phyloP scores from a whole-genome alignment of 345 rosid genomes.

The Lenwebbia sp. region DNA sequence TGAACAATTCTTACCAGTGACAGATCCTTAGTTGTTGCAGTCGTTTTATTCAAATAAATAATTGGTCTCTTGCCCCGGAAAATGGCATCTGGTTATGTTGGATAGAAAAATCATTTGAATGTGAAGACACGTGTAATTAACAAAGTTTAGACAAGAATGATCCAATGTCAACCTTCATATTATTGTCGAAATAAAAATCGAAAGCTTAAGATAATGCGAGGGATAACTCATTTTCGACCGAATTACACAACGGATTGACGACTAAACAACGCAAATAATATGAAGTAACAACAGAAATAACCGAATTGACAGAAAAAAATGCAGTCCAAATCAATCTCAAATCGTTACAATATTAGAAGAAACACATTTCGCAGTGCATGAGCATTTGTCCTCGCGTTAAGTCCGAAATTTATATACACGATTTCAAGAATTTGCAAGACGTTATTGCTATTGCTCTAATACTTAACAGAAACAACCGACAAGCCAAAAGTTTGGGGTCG shows the following conservation, averaged over 20 bases:
- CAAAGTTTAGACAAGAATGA: neutral
- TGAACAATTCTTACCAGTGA: conserved; percentile 1
- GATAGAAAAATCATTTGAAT: conserved; percentile 20
- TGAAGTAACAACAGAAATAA: neutral
- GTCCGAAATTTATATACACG: neutral
- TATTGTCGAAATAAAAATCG: neutral
- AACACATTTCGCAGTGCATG: neutral
- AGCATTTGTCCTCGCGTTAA: neutral
- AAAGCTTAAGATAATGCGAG: neutral
- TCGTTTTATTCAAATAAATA: neutral
- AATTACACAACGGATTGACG: neutral
- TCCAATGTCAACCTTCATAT: neutral
- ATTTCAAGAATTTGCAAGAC: neutral
- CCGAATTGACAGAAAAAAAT: too few relatives aligned
- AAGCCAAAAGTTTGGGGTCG: neutral
- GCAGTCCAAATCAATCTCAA: neutral
- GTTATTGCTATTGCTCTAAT: neutral
- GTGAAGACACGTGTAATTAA: neutral
- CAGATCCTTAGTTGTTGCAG: neutral
- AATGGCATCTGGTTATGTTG: conserved; percentile 1
- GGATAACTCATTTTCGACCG: neutral
- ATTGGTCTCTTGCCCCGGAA: neutral
- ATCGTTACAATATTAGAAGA: neutral
- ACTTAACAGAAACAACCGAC: neutral
- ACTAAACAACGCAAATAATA: neutral